phyloP scores from a whole-genome alignment of 116 monocot genomes.

The Posidonia oceanica region DNA sequence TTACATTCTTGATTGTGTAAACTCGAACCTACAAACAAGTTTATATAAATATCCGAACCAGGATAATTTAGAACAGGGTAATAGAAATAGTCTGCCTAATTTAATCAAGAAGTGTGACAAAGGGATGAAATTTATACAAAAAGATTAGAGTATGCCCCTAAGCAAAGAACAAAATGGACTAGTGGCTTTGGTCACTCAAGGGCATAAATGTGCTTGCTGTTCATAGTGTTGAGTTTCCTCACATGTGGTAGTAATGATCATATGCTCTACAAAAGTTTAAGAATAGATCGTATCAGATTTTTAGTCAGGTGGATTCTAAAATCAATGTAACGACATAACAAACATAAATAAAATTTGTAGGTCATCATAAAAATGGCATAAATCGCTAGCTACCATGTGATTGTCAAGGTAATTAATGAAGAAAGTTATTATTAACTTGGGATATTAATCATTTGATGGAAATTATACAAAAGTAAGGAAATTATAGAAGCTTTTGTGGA shows the following conservation, averaged over 20 bases:
- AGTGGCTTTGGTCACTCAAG: conserved; percentile 61
- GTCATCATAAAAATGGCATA: too few relatives aligned
- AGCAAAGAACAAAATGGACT: conserved; percentile 72
- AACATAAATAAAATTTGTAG: too few relatives aligned
- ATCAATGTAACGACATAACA: too few relatives aligned
- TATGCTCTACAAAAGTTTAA: conserved; percentile 26
- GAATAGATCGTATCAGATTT: too few relatives aligned
- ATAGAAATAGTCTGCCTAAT: too few relatives aligned
- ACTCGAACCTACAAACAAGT: conserved; percentile 50
- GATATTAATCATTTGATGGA: too few relatives aligned
- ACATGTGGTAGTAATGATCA: conserved; percentile 41
- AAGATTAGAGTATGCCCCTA: conserved; percentile 88
- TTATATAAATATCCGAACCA: not conserved
- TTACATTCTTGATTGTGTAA: conserved; percentile 51
- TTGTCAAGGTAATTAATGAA: too few relatives aligned
- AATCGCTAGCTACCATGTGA: too few relatives aligned
- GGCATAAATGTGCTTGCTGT: conserved; percentile 42
- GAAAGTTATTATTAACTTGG: too few relatives aligned
- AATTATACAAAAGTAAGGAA: too few relatives aligned
- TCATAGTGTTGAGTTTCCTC: conserved; percentile 38
- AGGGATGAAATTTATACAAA: conserved; percentile 28
- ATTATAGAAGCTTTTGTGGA: too few relatives aligned
- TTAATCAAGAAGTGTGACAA: not conserved
- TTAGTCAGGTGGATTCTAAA: too few relatives aligned
- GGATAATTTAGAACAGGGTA: not conserved